Percentiles rank a stretch among this genome's conserved stretches.
phyloP scores from a whole-genome alignment of 78 protist genomes.

The Diacronema lutheri region DNA sequence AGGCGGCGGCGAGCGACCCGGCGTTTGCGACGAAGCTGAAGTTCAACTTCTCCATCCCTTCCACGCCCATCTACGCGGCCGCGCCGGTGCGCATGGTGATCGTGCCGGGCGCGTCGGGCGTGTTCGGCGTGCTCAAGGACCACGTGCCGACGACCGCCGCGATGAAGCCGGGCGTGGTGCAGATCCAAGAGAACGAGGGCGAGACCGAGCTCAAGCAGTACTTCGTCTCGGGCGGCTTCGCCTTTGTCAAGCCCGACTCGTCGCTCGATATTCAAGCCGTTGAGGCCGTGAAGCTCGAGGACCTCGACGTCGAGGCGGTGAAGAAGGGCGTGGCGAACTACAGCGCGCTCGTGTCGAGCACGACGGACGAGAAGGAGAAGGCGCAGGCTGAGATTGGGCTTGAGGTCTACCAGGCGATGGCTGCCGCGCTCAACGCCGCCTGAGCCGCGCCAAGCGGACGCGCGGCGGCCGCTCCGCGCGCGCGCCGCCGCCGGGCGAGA shows the following conservation, averaged over 20 bases:
- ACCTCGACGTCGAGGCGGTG: neutral
- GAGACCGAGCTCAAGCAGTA: neutral
- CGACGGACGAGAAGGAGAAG: neutral
- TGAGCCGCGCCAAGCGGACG: too few relatives aligned
- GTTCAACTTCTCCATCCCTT: neutral
- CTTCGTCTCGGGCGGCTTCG: slow-evolving; percentile 15
- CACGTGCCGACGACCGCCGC: slow-evolving; percentile 8
- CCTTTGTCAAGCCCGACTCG: neutral
- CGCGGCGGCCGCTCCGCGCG: too few relatives aligned
- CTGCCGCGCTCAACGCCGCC: too few relatives aligned
- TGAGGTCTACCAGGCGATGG: slow-evolving; percentile 17
- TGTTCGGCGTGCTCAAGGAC: neutral
- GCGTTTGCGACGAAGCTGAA: neutral
- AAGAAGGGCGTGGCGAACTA: slow-evolving; percentile 4
- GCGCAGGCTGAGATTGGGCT: slow-evolving; percentile 12
- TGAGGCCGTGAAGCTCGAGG: neutral
- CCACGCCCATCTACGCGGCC: neutral
- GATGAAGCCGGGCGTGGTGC: slow-evolving; percentile 9
- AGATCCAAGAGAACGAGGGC: neutral
- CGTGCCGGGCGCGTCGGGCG: slow-evolving; percentile 1
- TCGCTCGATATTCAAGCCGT: neutral
- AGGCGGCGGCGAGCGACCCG: too few relatives aligned
- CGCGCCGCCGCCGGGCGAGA: too few relatives aligned
- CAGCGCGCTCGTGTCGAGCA: neutral
- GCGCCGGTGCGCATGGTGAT: neutral